Evolutionary conservation across 225 moss, liverwort and hornwort genomes (phyloP).

Genomic region (Polytrichum formosum): DNA sequence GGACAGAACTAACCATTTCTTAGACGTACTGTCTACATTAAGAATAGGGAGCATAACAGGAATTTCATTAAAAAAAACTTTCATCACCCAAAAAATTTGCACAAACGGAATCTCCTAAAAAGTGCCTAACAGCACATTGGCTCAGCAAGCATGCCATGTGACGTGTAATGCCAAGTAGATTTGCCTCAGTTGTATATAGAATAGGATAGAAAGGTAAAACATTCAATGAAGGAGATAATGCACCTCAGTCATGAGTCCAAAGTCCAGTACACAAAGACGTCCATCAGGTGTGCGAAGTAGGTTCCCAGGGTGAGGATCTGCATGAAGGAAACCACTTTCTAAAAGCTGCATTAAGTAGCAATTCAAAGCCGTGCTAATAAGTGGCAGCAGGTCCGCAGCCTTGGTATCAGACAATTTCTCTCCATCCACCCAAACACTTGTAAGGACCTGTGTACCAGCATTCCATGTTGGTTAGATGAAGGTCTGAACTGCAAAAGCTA

Average conservation of each 20-base stretch:
- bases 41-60: too few species aligned
- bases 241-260: constrained; percentile 94
- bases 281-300: constrained; percentile 82
- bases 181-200: background rate
- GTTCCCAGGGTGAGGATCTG: constrained; percentile 94
- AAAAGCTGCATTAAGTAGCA: constrained; percentile 84
- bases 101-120: too few species aligned
- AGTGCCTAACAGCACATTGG: too few species aligned
- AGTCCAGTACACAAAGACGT: constrained; percentile 82
- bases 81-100: too few species aligned
- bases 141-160: too few species aligned
- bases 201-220: background rate
- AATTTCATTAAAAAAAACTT: too few species aligned
- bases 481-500: background rate
- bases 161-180: too few species aligned
- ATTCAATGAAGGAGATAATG: constrained; percentile 6
- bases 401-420: constrained; percentile 80
- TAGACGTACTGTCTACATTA: too few species aligned
- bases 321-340: constrained; percentile 87
- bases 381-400: constrained; percentile 64
- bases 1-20: background rate
- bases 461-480: too few species aligned
- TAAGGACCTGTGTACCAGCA: constrained; percentile 50
- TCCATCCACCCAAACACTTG: constrained; percentile 79
- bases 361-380: constrained; percentile 74